Conservation (phyloP, 257 asterid species). For the Salvia splendens region DNA sequence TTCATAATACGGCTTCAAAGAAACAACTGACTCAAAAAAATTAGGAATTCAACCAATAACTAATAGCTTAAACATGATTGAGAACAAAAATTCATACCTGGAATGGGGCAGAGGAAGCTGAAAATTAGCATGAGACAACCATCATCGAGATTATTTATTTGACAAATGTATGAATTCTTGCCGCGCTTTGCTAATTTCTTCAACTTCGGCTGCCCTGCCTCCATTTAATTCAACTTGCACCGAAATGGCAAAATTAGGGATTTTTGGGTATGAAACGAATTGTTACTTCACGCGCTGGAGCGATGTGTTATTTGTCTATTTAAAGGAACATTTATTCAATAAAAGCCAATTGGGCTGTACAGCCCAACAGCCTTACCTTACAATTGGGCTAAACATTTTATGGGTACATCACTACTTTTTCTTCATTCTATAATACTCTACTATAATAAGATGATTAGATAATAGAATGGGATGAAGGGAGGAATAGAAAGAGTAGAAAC, state of each 20-base stretch:
- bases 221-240: conserved; percentile 36
- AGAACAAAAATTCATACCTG: conserved; percentile 54
- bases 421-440: too few species aligned
- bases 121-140: conserved; percentile 95
- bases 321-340: too few species aligned
- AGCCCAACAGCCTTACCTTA: too few species aligned
- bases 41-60: conserved; percentile 1
- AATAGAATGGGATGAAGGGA: too few species aligned
- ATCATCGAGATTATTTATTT: conserved; percentile 75
- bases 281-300: conserved; percentile 15
- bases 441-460: too few species aligned
- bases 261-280: conserved; percentile 26
- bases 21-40: neutral
- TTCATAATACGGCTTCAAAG: neutral
- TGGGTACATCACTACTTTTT: too few species aligned
- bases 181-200: conserved; percentile 39
- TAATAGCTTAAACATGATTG: neutral
- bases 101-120: conserved; percentile 88
- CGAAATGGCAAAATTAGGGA: conserved; percentile 21
- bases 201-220: conserved; percentile 36
- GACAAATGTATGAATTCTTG: conserved; percentile 25
- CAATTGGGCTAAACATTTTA: too few species aligned
- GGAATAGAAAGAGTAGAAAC: too few species aligned
- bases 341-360: too few species aligned
- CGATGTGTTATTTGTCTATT: neutral